Percentiles rank a stretch among this genome's conserved stretches.
phyloP scores from a whole-genome alignment of 1,284 basidiomycete species.

The Phylloporus sp. region DNA sequence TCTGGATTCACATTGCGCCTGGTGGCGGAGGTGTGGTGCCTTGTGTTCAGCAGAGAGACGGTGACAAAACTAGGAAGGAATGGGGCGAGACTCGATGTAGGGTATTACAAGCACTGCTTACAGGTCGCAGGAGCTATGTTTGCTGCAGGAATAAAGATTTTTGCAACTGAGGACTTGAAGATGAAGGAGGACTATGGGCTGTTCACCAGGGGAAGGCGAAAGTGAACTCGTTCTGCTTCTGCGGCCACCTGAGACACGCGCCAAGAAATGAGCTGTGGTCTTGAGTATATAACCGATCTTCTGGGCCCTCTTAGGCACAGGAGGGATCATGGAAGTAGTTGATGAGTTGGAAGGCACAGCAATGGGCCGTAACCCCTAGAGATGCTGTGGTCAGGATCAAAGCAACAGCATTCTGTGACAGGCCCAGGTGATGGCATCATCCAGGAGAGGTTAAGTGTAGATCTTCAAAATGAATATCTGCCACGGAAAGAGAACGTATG shows the following conservation, averaged over 20 bases:
- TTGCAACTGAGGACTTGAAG: constrained; percentile 70
- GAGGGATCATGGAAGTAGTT: constrained; percentile 32
- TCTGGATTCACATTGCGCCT: constrained; percentile 81
- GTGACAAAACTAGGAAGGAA: constrained; percentile 66
- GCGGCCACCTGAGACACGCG: constrained; percentile 46
- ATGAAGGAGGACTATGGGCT: constrained; percentile 64
- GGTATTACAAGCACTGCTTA: constrained; percentile 41
- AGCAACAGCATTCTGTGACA: too few species aligned
- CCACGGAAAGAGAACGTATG: too few species aligned
- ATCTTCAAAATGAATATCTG: too few species aligned
- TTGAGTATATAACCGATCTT: constrained; percentile 54
- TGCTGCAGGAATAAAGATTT: constrained; percentile 64
- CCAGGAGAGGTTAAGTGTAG: too few species aligned
- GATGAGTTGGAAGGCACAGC: constrained; percentile 17
- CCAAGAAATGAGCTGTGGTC: constrained; percentile 49
- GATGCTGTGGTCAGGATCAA: too few species aligned
- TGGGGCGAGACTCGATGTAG: constrained; percentile 3
- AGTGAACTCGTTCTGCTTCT: constrained; percentile 46
- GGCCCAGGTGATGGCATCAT: too few species aligned
- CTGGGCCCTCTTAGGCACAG: constrained; percentile 46
- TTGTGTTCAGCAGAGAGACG: constrained; percentile 64
- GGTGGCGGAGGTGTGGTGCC: constrained; percentile 80
- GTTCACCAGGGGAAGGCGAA: constrained; percentile 61
- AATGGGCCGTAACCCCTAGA: constrained; percentile 20
- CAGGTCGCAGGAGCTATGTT: constrained; percentile 75